Evolutionary conservation across 805 yeast genomes (phyloP).

Genomic region (Lipomyces chichibuensis): DNA sequence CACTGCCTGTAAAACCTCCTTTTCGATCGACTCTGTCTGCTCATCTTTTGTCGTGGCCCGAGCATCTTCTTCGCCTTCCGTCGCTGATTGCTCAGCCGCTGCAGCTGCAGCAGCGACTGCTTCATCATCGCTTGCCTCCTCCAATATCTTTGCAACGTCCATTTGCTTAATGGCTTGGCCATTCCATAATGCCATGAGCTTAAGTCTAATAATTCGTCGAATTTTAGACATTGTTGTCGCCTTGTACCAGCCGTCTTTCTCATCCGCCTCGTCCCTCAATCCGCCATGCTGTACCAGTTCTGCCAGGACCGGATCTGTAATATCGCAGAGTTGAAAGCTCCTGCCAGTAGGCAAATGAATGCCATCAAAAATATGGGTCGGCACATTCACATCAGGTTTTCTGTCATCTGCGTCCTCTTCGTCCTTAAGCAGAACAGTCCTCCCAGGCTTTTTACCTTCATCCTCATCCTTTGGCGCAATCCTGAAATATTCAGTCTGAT

Average conservation of each 20-base stretch:
- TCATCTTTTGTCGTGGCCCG: background rate
- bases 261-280: constrained; percentile 53
- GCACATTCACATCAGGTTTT: constrained; percentile 41
- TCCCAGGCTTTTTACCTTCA: constrained; percentile 19
- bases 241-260: constrained; percentile 80
- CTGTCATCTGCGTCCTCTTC: constrained; percentile 45
- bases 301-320: constrained; percentile 65
- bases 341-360: constrained; percentile 65
- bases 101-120: constrained; percentile 6
- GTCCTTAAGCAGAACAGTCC: constrained; percentile 40
- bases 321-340: constrained; percentile 77
- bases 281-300: constrained; percentile 49
- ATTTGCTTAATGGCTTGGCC: constrained; percentile 22
- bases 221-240: constrained; percentile 63
- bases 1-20: constrained; percentile 14
- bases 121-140: constrained; percentile 28
- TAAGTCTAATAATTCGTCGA: constrained; percentile 71
- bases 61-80: background rate
- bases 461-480: constrained; percentile 41
- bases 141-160: constrained; percentile 31
- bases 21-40: background rate
- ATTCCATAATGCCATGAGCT: constrained; percentile 56
- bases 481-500: constrained; percentile 86
- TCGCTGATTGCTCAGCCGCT: background rate
- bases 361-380: constrained; percentile 71